These are phyloP conservation scores for Royoungia palumana DNA, from an alignment of 768 basidiomycete species.

Conservation along the genomic window DNA sequence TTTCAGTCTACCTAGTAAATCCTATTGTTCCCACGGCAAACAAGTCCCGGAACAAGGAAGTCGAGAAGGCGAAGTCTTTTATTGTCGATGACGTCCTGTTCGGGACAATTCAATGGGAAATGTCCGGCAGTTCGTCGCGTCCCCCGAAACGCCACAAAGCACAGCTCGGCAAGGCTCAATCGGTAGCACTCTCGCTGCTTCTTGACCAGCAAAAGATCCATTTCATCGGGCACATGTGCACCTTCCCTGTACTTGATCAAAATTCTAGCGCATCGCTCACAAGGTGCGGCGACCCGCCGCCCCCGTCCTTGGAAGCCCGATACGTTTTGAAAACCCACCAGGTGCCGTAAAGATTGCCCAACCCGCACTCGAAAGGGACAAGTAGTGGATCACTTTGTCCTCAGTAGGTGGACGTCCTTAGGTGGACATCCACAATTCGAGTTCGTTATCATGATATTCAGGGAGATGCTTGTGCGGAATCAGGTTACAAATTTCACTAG, in stretches of 20 bases:
- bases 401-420: slow-evolving; percentile 1
- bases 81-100: slow-evolving; percentile 18
- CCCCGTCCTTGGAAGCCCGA: too few relatives aligned
- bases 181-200: background rate
- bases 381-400: slow-evolving; percentile 15
- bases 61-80: slow-evolving; percentile 12
- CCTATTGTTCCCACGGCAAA: slow-evolving; percentile 10
- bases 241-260: too few relatives aligned
- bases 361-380: slow-evolving; percentile 11
- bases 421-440: background rate
- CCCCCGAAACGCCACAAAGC: slow-evolving; percentile 25
- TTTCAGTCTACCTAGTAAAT: slow-evolving; percentile 5
- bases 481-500: background rate
- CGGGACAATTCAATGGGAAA: slow-evolving; percentile 3
- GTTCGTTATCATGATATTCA: background rate
- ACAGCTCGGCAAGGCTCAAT: slow-evolving; percentile 5
- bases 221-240: background rate
- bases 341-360: slow-evolving; percentile 20
- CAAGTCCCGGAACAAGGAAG: slow-evolving; percentile 19
- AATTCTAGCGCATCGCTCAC: too few relatives aligned
- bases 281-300: too few relatives aligned
- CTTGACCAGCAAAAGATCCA: background rate
- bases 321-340: background rate
- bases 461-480: too few relatives aligned
- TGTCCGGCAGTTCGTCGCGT: background rate